Evolutionary conservation across 108 stramenopile genomes (phyloP).

Genomic region (Skeletonema menzelii): DNA sequence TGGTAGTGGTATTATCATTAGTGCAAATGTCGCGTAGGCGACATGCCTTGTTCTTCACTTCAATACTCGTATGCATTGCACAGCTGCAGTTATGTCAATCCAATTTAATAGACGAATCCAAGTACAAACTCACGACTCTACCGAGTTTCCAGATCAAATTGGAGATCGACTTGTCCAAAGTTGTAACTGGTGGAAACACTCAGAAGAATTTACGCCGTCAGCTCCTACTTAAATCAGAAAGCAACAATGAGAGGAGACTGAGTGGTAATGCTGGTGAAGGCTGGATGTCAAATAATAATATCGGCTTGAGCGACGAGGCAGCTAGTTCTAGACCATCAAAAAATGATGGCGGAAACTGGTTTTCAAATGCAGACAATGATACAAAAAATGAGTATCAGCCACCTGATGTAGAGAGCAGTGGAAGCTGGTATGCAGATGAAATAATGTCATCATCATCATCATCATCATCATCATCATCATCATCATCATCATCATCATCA

Average conservation of each 20-base stretch:
- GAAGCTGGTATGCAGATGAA: conserved; percentile 3
- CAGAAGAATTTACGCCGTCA: conserved; percentile 3
- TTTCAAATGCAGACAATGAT: background rate
- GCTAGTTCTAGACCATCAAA: background rate
- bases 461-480: background rate
- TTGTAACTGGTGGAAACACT: background rate
- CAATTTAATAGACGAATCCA: background rate
- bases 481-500: background rate
- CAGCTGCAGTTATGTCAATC: background rate
- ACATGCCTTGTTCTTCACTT: background rate
- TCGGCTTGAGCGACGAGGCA: background rate
- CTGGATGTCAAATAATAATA: background rate
- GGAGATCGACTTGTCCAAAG: conserved; percentile 20
- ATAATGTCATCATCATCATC: background rate
- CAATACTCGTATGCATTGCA: background rate
- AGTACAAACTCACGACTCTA: conserved; percentile 31
- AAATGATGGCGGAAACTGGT: background rate
- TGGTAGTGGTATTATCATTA: background rate
- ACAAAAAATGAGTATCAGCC: background rate
- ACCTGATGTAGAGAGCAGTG: background rate
- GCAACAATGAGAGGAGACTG: background rate
- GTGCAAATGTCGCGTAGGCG: background rate
- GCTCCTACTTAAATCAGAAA: background rate
- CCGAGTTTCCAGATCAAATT: conserved; percentile 22
- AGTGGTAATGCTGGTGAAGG: background rate